Base-by-base conservation (phyloP, 768 basidiomycete species). In the Termitomyces titanicus region DNA sequence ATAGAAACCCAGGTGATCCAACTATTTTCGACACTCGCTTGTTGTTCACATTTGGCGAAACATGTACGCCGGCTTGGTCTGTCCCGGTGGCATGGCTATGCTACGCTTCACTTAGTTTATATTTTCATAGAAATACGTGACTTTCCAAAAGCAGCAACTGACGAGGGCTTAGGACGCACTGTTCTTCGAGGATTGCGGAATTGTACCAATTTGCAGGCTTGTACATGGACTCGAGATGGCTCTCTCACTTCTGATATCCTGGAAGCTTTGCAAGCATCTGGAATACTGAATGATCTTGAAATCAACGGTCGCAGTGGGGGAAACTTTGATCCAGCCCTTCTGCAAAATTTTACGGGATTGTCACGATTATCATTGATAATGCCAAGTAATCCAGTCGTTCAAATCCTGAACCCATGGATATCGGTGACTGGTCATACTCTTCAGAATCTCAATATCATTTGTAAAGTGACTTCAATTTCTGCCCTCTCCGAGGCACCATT, bases 171-270 rank as follows among this genome's bases (percentile, higher is more conserved):
- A 3, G 66, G 69, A 1, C 65, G 69, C 6, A 59, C 70, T 9
- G 82, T 86, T 45, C 49, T 78, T 6, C 63, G 56, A 46, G 89
- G 82, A 0, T 67, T 92, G 13, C 64, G 67, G 46, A 87, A 90
- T 63, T 89, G 88, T 61, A 63, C 68, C 38, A 82, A 82, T 56
- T 76, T 92, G 11, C 72, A 61, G 42, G 74, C 82, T 6, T 91
- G 87, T 63, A 81, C 82, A 5, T 93, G 89, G 89, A 92, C 91
- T 10, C 81, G 90, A 40, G 86, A 92, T 59, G 87, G 89, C 3
- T 84, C 91, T 4, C 69, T 92, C 20, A 81, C 74, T 38, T 79
- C 84, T 5, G 70, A 72, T 0, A 79, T 89, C 33, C 74, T 93
- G 9, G 59, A 72, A n/a, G 78, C 80, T 17, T 69, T 92, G 5